A percentile compares a stretch with the other conserved stretches of the same genome.
phyloP scores from a whole-genome alignment of 2,329 filamentous ascomycete genomes.

The Elsinoe fawcettii region DNA sequence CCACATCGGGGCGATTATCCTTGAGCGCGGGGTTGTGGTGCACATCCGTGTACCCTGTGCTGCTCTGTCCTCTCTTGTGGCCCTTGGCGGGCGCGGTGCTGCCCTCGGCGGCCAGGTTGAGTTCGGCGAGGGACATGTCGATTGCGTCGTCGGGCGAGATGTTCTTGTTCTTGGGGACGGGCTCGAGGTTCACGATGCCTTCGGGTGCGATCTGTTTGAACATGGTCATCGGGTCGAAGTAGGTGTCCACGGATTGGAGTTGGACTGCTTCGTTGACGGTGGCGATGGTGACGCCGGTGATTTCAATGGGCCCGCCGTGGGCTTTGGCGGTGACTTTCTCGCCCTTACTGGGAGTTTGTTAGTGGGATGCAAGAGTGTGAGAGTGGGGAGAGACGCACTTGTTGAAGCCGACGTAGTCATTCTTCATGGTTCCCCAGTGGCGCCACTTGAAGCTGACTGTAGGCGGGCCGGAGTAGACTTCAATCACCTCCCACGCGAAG shows the following conservation, averaged over 20 bases:
- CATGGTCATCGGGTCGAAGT: conserved; percentile 60
- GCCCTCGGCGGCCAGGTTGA: conserved; percentile 18
- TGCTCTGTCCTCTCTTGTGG: conserved; percentile 4
- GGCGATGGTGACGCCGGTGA: conserved; percentile 56
- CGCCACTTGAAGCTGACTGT: conserved; percentile 57
- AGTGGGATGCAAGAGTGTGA: conserved; percentile 18
- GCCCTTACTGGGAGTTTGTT: conserved; percentile 42
- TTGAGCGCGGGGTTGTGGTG: conserved; percentile 25
- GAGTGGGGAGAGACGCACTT: conserved; percentile 43
- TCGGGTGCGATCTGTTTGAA: conserved; percentile 55
- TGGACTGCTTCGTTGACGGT: conserved; percentile 54
- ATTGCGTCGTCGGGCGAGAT: conserved; percentile 26
- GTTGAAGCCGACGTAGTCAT: conserved; percentile 58
- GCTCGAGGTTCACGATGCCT: conserved; percentile 41
- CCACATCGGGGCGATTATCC: conserved; percentile 7
- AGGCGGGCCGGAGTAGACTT: conserved; percentile 59
- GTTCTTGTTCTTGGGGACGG: conserved; percentile 27
- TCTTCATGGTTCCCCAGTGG: conserved; percentile 61
- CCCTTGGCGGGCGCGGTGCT: background rate
- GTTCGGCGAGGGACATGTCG: conserved; percentile 21
- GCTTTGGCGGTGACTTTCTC: conserved; percentile 57
- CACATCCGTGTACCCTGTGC: conserved; percentile 23
- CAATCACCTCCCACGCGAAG: conserved; percentile 63
- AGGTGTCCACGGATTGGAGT: conserved; percentile 53
- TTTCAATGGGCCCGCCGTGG: conserved; percentile 54